These are phyloP conservation scores for Pholiota adiposa DNA, from an alignment of 1,284 basidiomycete genomes.

Conservation along the genomic window DNA sequence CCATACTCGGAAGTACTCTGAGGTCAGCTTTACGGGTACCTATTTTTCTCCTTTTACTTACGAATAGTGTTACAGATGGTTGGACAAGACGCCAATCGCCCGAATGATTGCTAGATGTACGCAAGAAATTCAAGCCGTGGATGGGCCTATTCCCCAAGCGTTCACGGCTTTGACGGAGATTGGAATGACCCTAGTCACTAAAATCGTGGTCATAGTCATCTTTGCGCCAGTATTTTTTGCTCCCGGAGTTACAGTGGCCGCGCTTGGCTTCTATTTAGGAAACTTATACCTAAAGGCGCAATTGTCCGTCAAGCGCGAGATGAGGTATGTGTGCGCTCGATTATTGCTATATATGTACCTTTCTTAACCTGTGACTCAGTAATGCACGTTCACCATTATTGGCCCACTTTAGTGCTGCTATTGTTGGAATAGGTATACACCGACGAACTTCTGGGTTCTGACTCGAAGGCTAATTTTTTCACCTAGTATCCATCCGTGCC, in stretches of 20 bases:
- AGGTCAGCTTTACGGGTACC: conserved; percentile 23
- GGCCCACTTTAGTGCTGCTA: conserved; percentile 59
- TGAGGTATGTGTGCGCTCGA: too few relatives aligned
- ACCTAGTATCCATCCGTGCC: conserved; percentile 58
- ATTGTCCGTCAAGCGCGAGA: conserved; percentile 73
- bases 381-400: conserved; percentile 22
- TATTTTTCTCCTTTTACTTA: too few relatives aligned
- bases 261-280: conserved; percentile 38
- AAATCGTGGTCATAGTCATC: conserved; percentile 15
- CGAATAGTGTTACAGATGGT: too few relatives aligned
- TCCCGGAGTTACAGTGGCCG: conserved; percentile 22
- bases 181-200: conserved; percentile 13
- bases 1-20: conserved; percentile 55
- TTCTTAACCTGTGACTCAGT: conserved; percentile 10
- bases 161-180: conserved; percentile 11
- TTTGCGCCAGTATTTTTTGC: conserved; percentile 20
- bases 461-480: background rate
- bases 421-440: conserved; percentile 63
- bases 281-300: conserved; percentile 71
- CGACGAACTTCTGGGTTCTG: background rate
- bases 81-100: conserved; percentile 59
- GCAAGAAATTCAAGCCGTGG: conserved; percentile 48
- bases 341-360: too few relatives aligned
- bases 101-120: conserved; percentile 60
- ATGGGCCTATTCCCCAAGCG: conserved; percentile 16